phyloP scores from a whole-genome alignment of 306 rosid genomes.

The Casuarina glauca region DNA sequence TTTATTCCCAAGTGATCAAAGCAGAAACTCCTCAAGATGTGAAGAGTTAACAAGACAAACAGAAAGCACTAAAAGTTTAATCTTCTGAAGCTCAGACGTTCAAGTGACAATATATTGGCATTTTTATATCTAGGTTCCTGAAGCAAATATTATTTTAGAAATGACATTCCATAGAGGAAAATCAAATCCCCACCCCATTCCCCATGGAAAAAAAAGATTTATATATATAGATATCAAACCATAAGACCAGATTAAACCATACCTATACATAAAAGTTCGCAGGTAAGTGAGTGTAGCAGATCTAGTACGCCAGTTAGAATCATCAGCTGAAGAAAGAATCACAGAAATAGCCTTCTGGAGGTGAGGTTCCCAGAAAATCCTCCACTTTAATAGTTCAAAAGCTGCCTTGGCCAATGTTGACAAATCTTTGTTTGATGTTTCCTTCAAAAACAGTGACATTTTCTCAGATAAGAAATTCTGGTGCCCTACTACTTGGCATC shows the following conservation, averaged over 20 bases:
- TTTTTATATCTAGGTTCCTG: background rate
- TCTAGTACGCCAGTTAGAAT: constrained; percentile 92
- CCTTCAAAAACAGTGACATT: constrained; percentile 52
- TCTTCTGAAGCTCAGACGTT: background rate
- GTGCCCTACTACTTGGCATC: constrained; percentile 17
- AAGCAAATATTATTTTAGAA: background rate
- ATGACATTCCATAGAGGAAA: background rate
- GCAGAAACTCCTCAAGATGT: background rate
- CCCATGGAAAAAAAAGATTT: background rate
- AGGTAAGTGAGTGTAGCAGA: constrained; percentile 91
- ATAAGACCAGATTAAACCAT: constrained; percentile 9
- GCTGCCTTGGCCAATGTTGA: constrained; percentile 89
- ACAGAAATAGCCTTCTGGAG: constrained; percentile 74
- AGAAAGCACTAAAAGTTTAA: background rate
- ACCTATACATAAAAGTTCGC: constrained; percentile 97
- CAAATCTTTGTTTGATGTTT: constrained; percentile 95
- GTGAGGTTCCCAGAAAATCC: constrained; percentile 81
- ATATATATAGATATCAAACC: background rate
- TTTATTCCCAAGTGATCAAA: constrained; percentile 21
- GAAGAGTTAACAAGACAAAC: background rate
- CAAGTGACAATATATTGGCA: background rate
- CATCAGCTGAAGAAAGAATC: constrained; percentile 83
- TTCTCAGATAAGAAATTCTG: constrained; percentile 29
- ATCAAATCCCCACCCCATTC: background rate
- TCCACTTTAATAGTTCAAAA: constrained; percentile 92